Percentiles rank a stretch among this genome's conserved stretches.
These are phyloP conservation scores for Macrocybe gigantea DNA, from an alignment of 768 basidiomycete species.

Conservation along the genomic window DNA sequence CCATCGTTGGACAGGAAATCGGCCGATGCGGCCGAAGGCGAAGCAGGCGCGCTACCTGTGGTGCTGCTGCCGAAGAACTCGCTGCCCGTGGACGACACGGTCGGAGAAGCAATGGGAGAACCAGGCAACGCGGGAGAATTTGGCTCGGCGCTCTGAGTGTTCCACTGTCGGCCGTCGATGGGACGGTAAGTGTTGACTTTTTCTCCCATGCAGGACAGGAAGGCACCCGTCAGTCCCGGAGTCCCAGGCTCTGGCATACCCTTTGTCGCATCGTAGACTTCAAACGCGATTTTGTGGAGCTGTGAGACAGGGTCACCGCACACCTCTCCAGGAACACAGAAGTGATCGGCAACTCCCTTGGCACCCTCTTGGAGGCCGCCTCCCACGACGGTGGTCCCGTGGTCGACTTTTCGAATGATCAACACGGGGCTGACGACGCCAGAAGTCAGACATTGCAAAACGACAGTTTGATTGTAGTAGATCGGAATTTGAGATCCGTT, in stretches of 20 bases:
- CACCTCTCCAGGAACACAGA: conserved; percentile 78
- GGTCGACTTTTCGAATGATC: conserved; percentile 92
- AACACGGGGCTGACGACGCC: conserved; percentile 91
- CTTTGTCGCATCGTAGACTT: conserved; percentile 74
- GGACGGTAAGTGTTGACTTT: conserved; percentile 90
- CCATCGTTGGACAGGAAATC: conserved; percentile 80
- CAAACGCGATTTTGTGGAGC: conserved; percentile 92
- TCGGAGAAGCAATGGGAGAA: conserved; percentile 66
- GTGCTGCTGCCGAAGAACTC: conserved; percentile 64
- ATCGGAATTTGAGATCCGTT: conserved; percentile 85
- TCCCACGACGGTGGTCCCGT: conserved; percentile 84
- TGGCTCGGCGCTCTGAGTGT: conserved; percentile 36
- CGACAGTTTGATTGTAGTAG: conserved; percentile 95
- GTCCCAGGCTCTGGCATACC: conserved; percentile 70
- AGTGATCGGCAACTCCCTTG: conserved; percentile 79
- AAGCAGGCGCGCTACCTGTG: conserved; percentile 62
- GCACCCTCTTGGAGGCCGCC: conserved; percentile 86
- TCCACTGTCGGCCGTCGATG: conserved; percentile 80
- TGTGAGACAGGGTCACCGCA: conserved; percentile 95
- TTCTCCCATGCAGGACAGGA: conserved; percentile 89
- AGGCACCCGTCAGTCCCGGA: conserved; percentile 74
- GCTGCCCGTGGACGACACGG: conserved; percentile 43
- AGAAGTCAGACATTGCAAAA: conserved; percentile 89
- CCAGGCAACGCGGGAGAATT: conserved; percentile 58
- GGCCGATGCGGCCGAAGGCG: conserved; percentile 51